Conservation (phyloP, 176 grass and related monocot genomes). For the Oryza meyeriana region DNA sequence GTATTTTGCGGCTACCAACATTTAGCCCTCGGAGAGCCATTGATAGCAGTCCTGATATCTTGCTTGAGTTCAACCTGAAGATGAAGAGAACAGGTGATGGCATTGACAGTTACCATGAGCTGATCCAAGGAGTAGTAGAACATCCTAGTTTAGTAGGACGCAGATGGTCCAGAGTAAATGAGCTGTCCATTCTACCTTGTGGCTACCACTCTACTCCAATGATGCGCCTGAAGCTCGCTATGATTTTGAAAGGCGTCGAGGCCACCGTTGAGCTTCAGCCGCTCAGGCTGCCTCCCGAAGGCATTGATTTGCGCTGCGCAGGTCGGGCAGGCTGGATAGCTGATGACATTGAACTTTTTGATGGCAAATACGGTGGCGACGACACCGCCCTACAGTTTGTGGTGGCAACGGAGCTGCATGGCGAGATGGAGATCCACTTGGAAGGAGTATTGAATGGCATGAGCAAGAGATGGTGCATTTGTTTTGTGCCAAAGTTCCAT, state of each 20-base stretch:
- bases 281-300: background rate
- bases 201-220: background rate
- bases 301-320: background rate
- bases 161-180: background rate
- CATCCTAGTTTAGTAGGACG: background rate
- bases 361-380: background rate
- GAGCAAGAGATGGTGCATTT: background rate
- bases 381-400: background rate
- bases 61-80: slow-evolving; percentile 12
- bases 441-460: background rate
- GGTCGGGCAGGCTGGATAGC: background rate
- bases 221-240: background rate
- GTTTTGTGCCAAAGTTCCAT: slow-evolving; percentile 5
- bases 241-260: background rate
- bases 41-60: background rate
- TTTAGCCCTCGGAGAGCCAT: slow-evolving; percentile 14
- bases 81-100: slow-evolving; percentile 1
- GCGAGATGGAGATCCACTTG: background rate
- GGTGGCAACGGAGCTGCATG: background rate
- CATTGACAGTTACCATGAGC: background rate
- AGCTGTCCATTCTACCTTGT: background rate
- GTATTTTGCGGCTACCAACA: slow-evolving; percentile 10
- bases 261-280: background rate
- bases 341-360: background rate
- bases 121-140: slow-evolving; percentile 16